phyloP scores from a whole-genome alignment of 768 basidiomycete genomes.

The Cyathus striatus region DNA sequence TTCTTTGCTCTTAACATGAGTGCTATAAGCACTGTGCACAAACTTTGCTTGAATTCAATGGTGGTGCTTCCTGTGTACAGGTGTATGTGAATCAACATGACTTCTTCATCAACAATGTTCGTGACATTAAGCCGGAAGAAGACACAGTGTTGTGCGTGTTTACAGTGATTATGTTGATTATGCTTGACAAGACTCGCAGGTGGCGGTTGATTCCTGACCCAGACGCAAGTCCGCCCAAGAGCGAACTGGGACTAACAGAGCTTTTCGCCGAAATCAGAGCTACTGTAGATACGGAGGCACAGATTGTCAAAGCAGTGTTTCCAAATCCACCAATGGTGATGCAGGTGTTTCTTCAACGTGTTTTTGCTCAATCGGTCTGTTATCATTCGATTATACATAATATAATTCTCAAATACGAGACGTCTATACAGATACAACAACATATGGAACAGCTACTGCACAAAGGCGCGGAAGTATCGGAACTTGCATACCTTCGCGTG shows the following conservation, averaged over 20 bases:
- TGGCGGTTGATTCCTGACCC: slow-evolving; percentile 84
- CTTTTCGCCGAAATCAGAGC: slow-evolving; percentile 83
- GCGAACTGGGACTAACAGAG: slow-evolving; percentile 72
- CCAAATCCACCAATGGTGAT: slow-evolving; percentile 94
- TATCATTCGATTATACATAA: neutral
- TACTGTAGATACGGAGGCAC: slow-evolving; percentile 92
- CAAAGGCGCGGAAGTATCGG: slow-evolving; percentile 69
- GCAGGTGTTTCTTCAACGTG: slow-evolving; percentile 95
- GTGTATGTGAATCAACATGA: slow-evolving; percentile 99
- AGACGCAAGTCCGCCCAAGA: slow-evolving; percentile 66
- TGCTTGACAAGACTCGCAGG: slow-evolving; percentile 31
- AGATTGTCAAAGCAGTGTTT: slow-evolving; percentile 98
- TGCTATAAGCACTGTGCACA: slow-evolving; percentile 88
- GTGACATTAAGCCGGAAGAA: slow-evolving; percentile 50
- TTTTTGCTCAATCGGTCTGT: slow-evolving; percentile 94
- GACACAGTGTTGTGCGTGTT: slow-evolving; percentile 51
- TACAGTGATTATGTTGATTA: neutral
- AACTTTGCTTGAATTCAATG: slow-evolving; percentile 95
- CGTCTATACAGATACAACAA: slow-evolving; percentile 77
- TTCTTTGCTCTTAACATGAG: slow-evolving; percentile 2
- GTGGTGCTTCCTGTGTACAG: slow-evolving; percentile 93
- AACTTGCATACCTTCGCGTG: slow-evolving; percentile 86
- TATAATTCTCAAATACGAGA: slow-evolving; percentile 1
- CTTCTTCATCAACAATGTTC: slow-evolving; percentile 95
- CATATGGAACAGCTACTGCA: slow-evolving; percentile 88